A percentile compares a stretch with the other conserved stretches of the same genome.
Evolutionary conservation across 1,284 basidiomycete species (phyloP).

Genomic region (Tilletia horrida): DNA sequence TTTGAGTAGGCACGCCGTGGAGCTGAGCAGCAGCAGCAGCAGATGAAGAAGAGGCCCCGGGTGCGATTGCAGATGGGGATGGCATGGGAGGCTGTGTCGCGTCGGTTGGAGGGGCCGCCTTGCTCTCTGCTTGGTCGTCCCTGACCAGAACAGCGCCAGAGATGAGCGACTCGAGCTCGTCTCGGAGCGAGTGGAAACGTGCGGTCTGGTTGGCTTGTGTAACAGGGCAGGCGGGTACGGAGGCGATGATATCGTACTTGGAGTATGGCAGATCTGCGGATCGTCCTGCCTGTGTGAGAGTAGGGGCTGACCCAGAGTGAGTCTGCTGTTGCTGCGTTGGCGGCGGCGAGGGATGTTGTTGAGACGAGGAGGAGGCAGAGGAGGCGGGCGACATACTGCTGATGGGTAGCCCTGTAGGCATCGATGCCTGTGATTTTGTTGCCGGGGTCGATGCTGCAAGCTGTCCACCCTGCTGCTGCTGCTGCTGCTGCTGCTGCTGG

Average conservation of each 20-base stretch:
- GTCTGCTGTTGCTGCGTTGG: neutral
- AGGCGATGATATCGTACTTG: conserved; percentile 8
- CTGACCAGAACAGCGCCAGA: too few species aligned
- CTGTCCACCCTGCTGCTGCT: neutral
- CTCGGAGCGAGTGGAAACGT: too few species aligned
- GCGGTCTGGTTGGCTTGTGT: neutral
- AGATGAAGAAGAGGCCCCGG: too few species aligned
- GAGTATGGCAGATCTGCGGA: neutral
- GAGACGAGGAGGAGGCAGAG: too few species aligned
- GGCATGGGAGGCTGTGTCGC: too few species aligned
- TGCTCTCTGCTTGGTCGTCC: too few species aligned
- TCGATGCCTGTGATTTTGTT: neutral
- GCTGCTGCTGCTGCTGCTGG: conserved; percentile 5
- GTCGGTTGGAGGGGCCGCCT: too few species aligned
- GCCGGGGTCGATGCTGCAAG: neutral
- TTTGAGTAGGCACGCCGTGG: too few species aligned
- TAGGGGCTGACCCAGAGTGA: neutral
- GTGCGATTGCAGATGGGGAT: too few species aligned
- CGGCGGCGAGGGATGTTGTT: neutral
- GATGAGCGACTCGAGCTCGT: too few species aligned
- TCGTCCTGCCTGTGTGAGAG: too few species aligned
- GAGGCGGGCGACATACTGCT: neutral
- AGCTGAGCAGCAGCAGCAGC: too few species aligned
- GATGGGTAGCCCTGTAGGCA: neutral
- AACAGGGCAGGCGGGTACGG: neutral